Evolutionary conservation across 1,139 yeast species (phyloP).

Genomic region (Geotrichum cucujoidarum): DNA sequence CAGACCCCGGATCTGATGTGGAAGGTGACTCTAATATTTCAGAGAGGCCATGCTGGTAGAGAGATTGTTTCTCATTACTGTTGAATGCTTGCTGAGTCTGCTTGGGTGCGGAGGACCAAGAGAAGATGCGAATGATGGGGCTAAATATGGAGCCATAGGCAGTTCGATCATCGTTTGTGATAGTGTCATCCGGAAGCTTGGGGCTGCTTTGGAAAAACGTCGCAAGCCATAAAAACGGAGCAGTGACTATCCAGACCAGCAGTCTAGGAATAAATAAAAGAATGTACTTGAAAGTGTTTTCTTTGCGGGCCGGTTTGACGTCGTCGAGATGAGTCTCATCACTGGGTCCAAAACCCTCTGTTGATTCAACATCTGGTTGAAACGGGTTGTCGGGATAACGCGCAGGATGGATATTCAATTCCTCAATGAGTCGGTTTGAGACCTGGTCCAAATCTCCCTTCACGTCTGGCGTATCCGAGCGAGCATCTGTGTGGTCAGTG

Average conservation of each 20-base stretch:
- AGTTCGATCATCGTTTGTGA: neutral
- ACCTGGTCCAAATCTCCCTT: neutral
- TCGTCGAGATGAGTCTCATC: neutral
- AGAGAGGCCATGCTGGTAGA: neutral
- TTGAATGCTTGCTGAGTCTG: too few relatives aligned
- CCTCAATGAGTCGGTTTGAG: neutral
- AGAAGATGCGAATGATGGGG: neutral
- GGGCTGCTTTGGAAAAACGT: neutral
- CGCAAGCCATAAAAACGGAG: constrained; percentile 2
- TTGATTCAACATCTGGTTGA: neutral
- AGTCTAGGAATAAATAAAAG: neutral
- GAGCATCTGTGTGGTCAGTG: neutral
- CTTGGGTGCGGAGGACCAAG: neutral
- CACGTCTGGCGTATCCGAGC: neutral
- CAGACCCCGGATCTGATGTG: neutral
- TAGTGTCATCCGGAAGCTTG: neutral
- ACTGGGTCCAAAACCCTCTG: neutral
- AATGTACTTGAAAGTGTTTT: neutral
- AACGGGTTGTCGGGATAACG: neutral
- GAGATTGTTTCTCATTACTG: neutral
- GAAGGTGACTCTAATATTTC: neutral
- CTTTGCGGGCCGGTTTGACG: neutral
- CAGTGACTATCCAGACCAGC: neutral
- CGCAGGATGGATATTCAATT: neutral
- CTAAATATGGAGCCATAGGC: neutral